These are phyloP conservation scores for Spatholobus suberectus DNA, from an alignment of 306 rosid species.

Conservation along the genomic window DNA sequence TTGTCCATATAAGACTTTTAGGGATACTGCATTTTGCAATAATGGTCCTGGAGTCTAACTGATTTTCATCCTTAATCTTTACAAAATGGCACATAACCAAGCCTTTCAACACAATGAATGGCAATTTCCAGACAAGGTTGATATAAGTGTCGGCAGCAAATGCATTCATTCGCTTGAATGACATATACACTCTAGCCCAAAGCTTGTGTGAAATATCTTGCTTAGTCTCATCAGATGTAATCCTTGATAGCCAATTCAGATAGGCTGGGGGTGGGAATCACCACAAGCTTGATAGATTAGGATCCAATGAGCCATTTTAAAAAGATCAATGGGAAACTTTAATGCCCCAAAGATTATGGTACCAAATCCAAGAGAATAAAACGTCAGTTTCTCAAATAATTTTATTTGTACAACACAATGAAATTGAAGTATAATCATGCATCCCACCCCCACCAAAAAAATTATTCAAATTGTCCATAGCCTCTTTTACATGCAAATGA, in stretches of 20 bases:
- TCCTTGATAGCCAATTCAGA: neutral
- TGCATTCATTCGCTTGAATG: slow-evolving; percentile 6
- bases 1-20: neutral
- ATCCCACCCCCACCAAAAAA: neutral
- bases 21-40: neutral
- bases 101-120: neutral
- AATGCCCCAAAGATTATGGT: slow-evolving; percentile 6
- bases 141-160: neutral
- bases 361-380: slow-evolving; percentile 13
- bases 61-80: neutral
- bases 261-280: neutral
- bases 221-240: neutral
- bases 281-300: neutral
- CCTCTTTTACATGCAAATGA: neutral
- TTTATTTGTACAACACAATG: neutral
- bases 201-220: slow-evolving; percentile 4
- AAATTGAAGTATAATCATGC: neutral
- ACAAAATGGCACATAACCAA: neutral
- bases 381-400: slow-evolving; percentile 2
- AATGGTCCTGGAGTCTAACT: neutral
- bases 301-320: neutral
- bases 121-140: slow-evolving; percentile 1
- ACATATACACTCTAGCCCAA: neutral
- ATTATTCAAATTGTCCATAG: neutral
- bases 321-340: neutral